Base-by-base conservation (phyloP, 2,329 filamentous ascomycete genomes). In the Capronia americana region DNA sequence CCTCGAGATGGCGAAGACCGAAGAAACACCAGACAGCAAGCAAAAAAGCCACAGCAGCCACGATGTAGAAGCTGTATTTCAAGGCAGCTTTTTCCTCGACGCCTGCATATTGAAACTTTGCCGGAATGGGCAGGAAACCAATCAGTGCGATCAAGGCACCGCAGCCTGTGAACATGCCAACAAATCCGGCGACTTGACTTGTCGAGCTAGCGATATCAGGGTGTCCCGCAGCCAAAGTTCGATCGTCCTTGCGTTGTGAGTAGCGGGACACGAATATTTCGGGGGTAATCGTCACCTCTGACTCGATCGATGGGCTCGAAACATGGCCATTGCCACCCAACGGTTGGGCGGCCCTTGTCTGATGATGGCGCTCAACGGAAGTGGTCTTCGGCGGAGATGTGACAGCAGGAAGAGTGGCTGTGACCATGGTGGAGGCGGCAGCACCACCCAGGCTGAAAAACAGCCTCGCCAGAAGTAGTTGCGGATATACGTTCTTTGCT, bases 341-440 rank as follows among this genome's bases (percentile, higher is more conserved):
- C 10, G 28, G 30, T 26, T 61, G 65, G 14, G 44, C 32, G 1
- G 46, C 57, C 17, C 67, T 63, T 4, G 63, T 32, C 38, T 44
- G 38, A 10, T 41, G 54, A 17, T 50, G 44, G 11, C 38, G 6
- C 2, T 77, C 48, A 61, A 61, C 46, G 71, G 30, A 74, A 69
- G 2, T 69, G 30, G 48, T 71, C 73, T 34, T 53, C 12, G 46
- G 8, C 46, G 57, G 44, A 23, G 73, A 63, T 34, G 58, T 65
- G 79, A 90, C 87, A 30, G 84, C 89, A 1, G 95, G 95, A 26
- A 99, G 83, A 54, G 96, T 92, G 3, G 95, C 95, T 8, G 95
- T 98, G 23, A 99, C 95, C 95, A 99, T 99, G 1, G 95, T 98
- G 14, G 93, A 93, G 84, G 91, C 88, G 24, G 94, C 95, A n/a